A percentile compares a stretch with the other conserved stretches of the same genome.
Conservation (phyloP, 2,329 filamentous ascomycete genomes). For the Fulvia fulva region DNA sequence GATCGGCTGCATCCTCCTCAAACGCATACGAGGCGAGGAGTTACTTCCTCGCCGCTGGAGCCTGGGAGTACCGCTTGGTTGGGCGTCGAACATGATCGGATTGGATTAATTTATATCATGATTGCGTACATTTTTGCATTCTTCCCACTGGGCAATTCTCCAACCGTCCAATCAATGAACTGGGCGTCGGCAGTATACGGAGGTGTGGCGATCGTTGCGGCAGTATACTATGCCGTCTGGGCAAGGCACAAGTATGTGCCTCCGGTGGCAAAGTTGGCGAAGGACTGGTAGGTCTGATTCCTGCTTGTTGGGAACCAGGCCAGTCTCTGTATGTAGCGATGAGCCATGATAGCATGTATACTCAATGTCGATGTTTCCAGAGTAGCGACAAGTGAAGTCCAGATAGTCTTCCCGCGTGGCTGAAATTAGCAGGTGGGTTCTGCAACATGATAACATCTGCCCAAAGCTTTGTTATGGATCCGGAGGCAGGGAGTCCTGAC, state of each 20-base stretch:
- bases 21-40: conserved; percentile 24
- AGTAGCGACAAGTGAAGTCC: background rate
- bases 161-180: conserved; percentile 25
- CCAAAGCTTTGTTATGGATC: too few relatives aligned
- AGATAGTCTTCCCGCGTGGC: too few relatives aligned
- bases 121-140: conserved; percentile 25
- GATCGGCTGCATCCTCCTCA: conserved; percentile 26
- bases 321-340: background rate
- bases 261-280: conserved; percentile 20
- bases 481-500: too few relatives aligned
- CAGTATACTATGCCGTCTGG: conserved; percentile 24
- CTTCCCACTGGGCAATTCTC: conserved; percentile 25
- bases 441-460: too few relatives aligned
- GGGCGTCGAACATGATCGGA: conserved; percentile 24
- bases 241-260: conserved; percentile 30
- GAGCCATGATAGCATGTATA: background rate
- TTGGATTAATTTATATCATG: conserved; percentile 20
- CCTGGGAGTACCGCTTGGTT: conserved; percentile 22
- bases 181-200: conserved; percentile 24
- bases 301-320: background rate
- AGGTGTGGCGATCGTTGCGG: conserved; percentile 19
- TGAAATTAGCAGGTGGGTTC: too few relatives aligned
- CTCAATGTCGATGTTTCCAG: background rate
- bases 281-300: conserved; percentile 14
- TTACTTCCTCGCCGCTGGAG: conserved; percentile 25